Evolutionary conservation across 371 early-diverging fungal genomes (phyloP).

Genomic region (Rhizopus sp.): DNA sequence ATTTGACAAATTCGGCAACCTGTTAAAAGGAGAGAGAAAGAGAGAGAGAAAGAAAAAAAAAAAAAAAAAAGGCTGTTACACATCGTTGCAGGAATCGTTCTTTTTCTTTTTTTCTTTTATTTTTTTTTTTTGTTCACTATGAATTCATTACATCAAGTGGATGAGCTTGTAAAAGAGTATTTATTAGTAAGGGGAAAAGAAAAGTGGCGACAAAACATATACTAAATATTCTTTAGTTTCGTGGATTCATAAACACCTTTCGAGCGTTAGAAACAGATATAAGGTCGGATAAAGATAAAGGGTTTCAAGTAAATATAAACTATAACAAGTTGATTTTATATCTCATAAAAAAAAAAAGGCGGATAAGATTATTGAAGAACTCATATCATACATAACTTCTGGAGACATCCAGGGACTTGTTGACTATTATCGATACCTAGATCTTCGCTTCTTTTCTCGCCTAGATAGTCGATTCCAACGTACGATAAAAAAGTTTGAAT

Average conservation of each 20-base stretch:
- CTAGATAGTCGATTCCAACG: slow-evolving; percentile 65
- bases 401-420: slow-evolving; percentile 62
- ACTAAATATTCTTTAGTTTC: slow-evolving; percentile 43
- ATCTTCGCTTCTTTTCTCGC: slow-evolving; percentile 68
- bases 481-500: slow-evolving; percentile 66
- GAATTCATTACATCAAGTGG: slow-evolving; percentile 68
- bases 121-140: slow-evolving; percentile 26
- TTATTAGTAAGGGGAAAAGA: slow-evolving; percentile 48
- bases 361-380: slow-evolving; percentile 68
- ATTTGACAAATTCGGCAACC: too few relatives aligned
- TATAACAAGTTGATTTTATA: background rate
- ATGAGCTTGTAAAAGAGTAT: slow-evolving; percentile 73
- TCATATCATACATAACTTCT: slow-evolving; percentile 49
- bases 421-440: slow-evolving; percentile 68
- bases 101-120: background rate
- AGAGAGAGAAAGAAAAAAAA: background rate
- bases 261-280: slow-evolving; percentile 65
- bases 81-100: background rate
- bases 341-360: slow-evolving; percentile 34
- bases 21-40: too few relatives aligned
- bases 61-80: background rate
- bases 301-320: slow-evolving; percentile 54
- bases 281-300: slow-evolving; percentile 62
- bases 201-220: background rate
- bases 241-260: slow-evolving; percentile 67